Conservation (phyloP, 108 stramenopile species). For the Seminavis robusta region DNA sequence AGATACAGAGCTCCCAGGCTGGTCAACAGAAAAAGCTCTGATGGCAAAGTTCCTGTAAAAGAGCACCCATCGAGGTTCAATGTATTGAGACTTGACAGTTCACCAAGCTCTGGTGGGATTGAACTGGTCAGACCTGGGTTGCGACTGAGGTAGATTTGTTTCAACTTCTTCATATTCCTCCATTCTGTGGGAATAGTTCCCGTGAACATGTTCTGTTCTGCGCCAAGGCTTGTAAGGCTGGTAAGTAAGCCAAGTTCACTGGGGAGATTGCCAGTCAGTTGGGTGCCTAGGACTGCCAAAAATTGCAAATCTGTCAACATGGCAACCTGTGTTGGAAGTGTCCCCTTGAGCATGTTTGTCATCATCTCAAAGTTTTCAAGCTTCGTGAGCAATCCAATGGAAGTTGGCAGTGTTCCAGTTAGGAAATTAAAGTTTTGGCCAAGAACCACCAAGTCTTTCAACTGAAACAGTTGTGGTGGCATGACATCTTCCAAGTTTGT, state of each 20-base stretch:
- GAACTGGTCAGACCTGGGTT: too few relatives aligned
- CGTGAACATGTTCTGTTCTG: conserved; percentile 54
- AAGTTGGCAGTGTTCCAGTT: conserved; percentile 58
- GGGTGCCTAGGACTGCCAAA: conserved; percentile 33
- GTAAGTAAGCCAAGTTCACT: conserved; percentile 52
- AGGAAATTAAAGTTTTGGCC: too few relatives aligned
- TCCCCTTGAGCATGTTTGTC: conserved; percentile 49
- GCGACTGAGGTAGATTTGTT: too few relatives aligned
- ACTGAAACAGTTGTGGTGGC: too few relatives aligned
- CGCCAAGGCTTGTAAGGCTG: conserved; percentile 33
- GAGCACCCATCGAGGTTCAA: conserved; percentile 54
- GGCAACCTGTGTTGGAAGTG: conserved; percentile 51
- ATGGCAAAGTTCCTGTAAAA: conserved; percentile 60
- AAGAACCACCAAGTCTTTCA: too few relatives aligned
- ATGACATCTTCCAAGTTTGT: too few relatives aligned
- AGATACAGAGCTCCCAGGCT: conserved; percentile 37
- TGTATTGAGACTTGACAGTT: conserved; percentile 36
- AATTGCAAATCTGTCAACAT: conserved; percentile 38
- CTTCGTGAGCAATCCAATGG: conserved; percentile 54
- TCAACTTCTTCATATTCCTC: too few relatives aligned
- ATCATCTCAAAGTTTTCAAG: conserved; percentile 42
- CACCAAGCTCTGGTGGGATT: conserved; percentile 60
- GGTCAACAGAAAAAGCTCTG: conserved; percentile 56
- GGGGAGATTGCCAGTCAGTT: conserved; percentile 63
- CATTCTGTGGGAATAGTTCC: conserved; percentile 50